A percentile compares a stretch with the other conserved stretches of the same genome.
phyloP scores from a whole-genome alignment of 2,329 filamentous ascomycete species.

The Aureobasidium sp. region DNA sequence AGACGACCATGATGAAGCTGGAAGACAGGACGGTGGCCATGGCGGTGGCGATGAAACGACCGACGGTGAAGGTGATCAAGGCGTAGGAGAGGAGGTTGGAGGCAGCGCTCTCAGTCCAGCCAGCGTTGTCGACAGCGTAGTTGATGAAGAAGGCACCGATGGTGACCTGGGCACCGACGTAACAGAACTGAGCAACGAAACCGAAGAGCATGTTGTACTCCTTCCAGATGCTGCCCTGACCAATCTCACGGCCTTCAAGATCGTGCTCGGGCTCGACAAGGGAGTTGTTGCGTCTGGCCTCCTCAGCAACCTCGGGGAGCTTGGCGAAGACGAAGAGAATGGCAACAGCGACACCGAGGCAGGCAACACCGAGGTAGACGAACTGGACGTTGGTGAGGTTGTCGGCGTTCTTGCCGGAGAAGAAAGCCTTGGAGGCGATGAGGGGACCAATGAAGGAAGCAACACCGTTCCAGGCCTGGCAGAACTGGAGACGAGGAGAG shows the following conservation, averaged over 20 bases:
- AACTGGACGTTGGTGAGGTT: slow-evolving; percentile 31
- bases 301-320: slow-evolving; percentile 28
- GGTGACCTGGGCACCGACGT: slow-evolving; percentile 32
- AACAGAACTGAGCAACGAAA: slow-evolving; percentile 31
- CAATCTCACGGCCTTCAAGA: slow-evolving; percentile 25
- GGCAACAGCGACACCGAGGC: slow-evolving; percentile 28
- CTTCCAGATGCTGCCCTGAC: slow-evolving; percentile 29
- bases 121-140: slow-evolving; percentile 30
- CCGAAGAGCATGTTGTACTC: slow-evolving; percentile 35
- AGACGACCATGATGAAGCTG: slow-evolving; percentile 31
- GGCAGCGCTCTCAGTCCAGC: slow-evolving; percentile 24
- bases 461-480: slow-evolving; percentile 32
- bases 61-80: slow-evolving; percentile 33
- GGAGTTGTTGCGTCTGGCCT: slow-evolving; percentile 21
- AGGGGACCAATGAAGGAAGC: slow-evolving; percentile 33
- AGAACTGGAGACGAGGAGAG: slow-evolving; percentile 32
- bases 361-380: slow-evolving; percentile 34
- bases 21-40: slow-evolving; percentile 29
- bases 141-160: slow-evolving; percentile 33
- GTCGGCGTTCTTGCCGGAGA: slow-evolving; percentile 26
- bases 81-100: slow-evolving; percentile 32
- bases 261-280: slow-evolving; percentile 25
- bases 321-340: slow-evolving; percentile 31
- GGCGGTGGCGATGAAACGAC: slow-evolving; percentile 32
- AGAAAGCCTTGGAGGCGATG: slow-evolving; percentile 33